Evolutionary conservation across 1,139 yeast genomes (phyloP).

Genomic region (Geotrichum reessii): DNA sequence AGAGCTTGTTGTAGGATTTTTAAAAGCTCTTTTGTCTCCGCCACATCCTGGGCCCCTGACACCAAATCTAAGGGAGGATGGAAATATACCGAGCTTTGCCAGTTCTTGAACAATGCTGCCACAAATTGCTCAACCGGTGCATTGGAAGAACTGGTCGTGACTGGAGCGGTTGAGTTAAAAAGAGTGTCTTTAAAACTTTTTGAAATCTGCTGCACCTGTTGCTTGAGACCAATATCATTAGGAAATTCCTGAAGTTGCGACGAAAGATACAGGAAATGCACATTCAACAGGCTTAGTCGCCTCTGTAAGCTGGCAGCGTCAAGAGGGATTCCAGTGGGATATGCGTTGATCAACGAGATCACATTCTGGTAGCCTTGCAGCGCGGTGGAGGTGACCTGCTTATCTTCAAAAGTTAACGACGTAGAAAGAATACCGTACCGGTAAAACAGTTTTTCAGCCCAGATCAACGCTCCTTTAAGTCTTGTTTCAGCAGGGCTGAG

Average conservation of each 20-base stretch:
- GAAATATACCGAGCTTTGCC: conserved; percentile 24
- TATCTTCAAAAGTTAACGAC: conserved; percentile 18
- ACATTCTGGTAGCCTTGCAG: conserved; percentile 25
- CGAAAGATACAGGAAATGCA: conserved; percentile 22
- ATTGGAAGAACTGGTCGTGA: conserved; percentile 43
- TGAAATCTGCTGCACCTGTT: conserved; percentile 18
- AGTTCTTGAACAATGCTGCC: conserved; percentile 34
- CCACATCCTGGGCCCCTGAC: conserved; percentile 19
- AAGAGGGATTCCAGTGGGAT: neutral
- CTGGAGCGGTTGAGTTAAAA: conserved; percentile 36
- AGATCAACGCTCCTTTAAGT: conserved; percentile 23
- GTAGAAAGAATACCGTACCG: conserved; percentile 24
- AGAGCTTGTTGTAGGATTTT: conserved; percentile 37
- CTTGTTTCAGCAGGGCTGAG: conserved; percentile 9
- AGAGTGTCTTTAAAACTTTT: conserved; percentile 22
- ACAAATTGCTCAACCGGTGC: conserved; percentile 31
- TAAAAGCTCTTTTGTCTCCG: conserved; percentile 24
- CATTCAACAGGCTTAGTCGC: conserved; percentile 20
- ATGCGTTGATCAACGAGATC: conserved; percentile 8
- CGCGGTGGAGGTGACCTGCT: conserved; percentile 22
- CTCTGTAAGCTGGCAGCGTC: conserved; percentile 17
- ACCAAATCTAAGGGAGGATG: conserved; percentile 26
- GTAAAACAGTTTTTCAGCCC: conserved; percentile 28
- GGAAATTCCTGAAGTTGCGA: conserved; percentile 19
- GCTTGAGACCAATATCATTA: conserved; percentile 5